phyloP scores from a whole-genome alignment of 768 basidiomycete genomes.

The Amanita rubescens region DNA sequence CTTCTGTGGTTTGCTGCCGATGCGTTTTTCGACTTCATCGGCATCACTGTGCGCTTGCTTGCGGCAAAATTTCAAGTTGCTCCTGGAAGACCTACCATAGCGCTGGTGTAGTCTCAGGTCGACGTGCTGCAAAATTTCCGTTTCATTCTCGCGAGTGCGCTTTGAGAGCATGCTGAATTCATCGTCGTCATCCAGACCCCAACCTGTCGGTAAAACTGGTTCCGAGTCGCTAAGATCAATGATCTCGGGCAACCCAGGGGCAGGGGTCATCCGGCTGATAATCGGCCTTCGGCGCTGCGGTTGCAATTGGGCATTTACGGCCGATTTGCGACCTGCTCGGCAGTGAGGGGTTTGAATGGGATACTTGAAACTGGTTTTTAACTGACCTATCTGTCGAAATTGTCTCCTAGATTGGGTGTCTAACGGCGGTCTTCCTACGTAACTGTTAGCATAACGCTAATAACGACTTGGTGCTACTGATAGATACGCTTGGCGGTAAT shows the following conservation, averaged over 20 bases:
- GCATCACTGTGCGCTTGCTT: not conserved
- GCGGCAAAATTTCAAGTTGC: not conserved
- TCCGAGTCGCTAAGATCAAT: too few species aligned
- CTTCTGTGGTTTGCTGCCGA: not conserved
- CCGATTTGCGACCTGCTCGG: not conserved
- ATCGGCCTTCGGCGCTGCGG: not conserved
- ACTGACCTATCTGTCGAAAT: not conserved
- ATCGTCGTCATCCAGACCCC: not conserved
- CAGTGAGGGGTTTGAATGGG: not conserved
- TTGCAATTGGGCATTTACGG: not conserved
- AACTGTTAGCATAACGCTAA: too few species aligned
- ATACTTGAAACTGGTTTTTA: not conserved
- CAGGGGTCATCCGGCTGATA: constrained; percentile 4
- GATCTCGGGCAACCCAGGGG: not conserved
- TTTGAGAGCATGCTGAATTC: not conserved
- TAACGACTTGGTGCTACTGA: too few species aligned
- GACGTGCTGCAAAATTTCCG: not conserved
- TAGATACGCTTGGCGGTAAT: not conserved
- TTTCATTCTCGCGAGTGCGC: not conserved
- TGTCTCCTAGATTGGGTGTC: too few species aligned
- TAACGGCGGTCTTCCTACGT: too few species aligned
- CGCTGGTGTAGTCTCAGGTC: not conserved
- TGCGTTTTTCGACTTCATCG: not conserved
- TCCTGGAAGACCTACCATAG: not conserved
- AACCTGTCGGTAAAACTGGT: too few species aligned